Percentiles rank a stretch among this genome's conserved stretches.
Evolutionary conservation across 2,329 filamentous ascomycete genomes (phyloP).

Genomic region (Pezicula neosporulosa): DNA sequence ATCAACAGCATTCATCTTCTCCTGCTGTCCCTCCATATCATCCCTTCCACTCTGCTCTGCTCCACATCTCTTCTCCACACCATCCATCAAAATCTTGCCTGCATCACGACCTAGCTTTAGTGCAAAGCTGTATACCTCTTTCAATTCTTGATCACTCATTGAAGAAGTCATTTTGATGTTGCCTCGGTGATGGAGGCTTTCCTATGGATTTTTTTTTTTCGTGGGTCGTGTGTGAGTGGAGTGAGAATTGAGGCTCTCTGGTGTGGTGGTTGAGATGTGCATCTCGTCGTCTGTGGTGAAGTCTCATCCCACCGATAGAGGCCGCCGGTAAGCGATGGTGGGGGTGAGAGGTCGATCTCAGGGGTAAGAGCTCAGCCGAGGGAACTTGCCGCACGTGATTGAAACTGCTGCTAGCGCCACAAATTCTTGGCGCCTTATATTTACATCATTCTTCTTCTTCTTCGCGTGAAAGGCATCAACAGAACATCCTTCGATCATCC

Average conservation of each 20-base stretch:
- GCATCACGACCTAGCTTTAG: slow-evolving; percentile 68
- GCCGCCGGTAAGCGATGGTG: slow-evolving; percentile 9
- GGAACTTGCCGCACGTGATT: too few species aligned
- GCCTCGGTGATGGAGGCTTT: not conserved
- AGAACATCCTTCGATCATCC: too few species aligned
- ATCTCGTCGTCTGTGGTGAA: not conserved
- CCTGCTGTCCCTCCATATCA: slow-evolving; percentile 32
- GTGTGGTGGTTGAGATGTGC: not conserved
- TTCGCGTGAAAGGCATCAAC: too few species aligned
- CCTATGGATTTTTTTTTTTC: not conserved
- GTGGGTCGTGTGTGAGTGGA: not conserved
- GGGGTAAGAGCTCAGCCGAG: not conserved
- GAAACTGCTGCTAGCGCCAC: too few species aligned
- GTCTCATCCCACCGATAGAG: slow-evolving; percentile 4
- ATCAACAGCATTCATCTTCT: slow-evolving; percentile 75
- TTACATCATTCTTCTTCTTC: too few species aligned
- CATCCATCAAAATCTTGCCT: slow-evolving; percentile 62
- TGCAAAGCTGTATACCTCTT: slow-evolving; percentile 67
- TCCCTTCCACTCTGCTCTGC: slow-evolving; percentile 11
- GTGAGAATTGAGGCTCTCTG: not conserved
- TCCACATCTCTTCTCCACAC: slow-evolving; percentile 47
- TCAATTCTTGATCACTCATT: slow-evolving; percentile 42
- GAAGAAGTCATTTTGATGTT: slow-evolving; percentile 7
- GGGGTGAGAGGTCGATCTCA: not conserved
- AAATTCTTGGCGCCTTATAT: not conserved